These are phyloP conservation scores for Hirsutella minnesotensis DNA, from an alignment of 2,329 filamentous ascomycete genomes.

Conservation along the genomic window DNA sequence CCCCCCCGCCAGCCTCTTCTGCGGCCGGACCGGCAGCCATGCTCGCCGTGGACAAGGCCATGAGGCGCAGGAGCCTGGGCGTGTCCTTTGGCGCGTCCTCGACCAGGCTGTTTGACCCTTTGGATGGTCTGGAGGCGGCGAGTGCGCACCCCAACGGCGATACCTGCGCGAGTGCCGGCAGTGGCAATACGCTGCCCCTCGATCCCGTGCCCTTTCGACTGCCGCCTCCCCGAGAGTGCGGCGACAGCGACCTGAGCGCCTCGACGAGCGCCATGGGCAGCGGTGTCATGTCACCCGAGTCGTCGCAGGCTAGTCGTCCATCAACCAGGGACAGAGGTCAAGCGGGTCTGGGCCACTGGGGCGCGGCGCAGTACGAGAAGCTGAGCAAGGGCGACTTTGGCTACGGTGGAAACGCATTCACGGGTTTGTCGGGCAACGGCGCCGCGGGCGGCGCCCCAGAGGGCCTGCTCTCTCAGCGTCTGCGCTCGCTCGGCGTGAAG, in stretches of 20 bases:
- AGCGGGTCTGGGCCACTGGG: constrained; percentile 7
- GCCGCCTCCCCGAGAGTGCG: constrained; percentile 17
- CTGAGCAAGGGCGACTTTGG: constrained; percentile 53
- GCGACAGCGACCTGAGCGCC: constrained; percentile 19
- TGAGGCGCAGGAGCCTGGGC: constrained; percentile 44
- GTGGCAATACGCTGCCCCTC: constrained; percentile 24
- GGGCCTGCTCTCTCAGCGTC: constrained; percentile 56
- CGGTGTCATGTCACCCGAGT: constrained; percentile 13
- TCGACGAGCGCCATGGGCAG: constrained; percentile 10
- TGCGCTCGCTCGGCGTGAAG: constrained; percentile 49
- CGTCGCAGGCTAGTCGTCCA: constrained; percentile 19
- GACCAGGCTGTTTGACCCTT: constrained; percentile 20
- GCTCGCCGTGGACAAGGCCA: constrained; percentile 47
- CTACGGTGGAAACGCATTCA: constrained; percentile 46
- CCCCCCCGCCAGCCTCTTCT: constrained; percentile 26
- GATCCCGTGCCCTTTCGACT: constrained; percentile 41
- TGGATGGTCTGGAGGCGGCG: constrained; percentile 12
- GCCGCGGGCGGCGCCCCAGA: constrained; percentile 30
- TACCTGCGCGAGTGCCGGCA: constrained; percentile 7
- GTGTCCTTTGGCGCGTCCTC: constrained; percentile 22
- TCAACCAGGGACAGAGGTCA: constrained; percentile 18
- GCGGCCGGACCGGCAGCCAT: constrained; percentile 32
- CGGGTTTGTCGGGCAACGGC: constrained; percentile 15
- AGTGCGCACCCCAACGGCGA: constrained; percentile 1
- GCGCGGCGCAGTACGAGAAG: constrained; percentile 47